A percentile compares a stretch with the other conserved stretches of the same genome.
phyloP scores from a whole-genome alignment of 305 asterid species.

The Fraxinus dipetala region DNA sequence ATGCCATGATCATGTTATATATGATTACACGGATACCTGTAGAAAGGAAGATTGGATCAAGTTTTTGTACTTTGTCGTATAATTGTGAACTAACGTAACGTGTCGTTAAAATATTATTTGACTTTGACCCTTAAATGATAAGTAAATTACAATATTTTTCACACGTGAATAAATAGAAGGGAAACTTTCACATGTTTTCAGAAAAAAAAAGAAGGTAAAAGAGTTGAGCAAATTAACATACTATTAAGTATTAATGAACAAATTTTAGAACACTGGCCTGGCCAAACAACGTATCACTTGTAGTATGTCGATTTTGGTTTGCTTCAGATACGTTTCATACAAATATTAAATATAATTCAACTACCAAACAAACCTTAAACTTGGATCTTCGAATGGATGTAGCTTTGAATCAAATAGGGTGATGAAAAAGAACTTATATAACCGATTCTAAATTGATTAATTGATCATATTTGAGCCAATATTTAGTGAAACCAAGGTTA shows the following conservation, averaged over 20 bases:
- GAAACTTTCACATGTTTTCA: not conserved
- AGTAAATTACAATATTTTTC: too few relatives aligned
- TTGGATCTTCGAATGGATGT: not conserved
- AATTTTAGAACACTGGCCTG: not conserved
- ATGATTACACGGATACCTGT: too few relatives aligned
- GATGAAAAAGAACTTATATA: too few relatives aligned
- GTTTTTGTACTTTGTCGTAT: too few relatives aligned
- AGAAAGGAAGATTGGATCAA: too few relatives aligned
- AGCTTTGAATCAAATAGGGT: too few relatives aligned
- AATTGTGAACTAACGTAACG: not conserved
- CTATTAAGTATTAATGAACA: not conserved
- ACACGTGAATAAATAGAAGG: not conserved
- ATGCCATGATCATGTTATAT: too few relatives aligned
- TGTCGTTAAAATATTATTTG: too few relatives aligned
- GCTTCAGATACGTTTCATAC: not conserved
- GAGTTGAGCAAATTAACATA: not conserved
- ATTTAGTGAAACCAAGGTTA: not conserved
- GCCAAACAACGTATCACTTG: not conserved
- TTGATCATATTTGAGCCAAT: not conserved
- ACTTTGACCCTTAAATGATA: too few relatives aligned
- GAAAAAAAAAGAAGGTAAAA: not conserved
- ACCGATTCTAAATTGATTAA: not conserved
- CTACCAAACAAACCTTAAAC: not conserved
- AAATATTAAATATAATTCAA: not conserved
- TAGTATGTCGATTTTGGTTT: not conserved